A percentile compares a stretch with the other conserved stretches of the same genome.
Conservation (phyloP, 176 grass and related monocot species). For the Alopecurus myosuroides region DNA sequence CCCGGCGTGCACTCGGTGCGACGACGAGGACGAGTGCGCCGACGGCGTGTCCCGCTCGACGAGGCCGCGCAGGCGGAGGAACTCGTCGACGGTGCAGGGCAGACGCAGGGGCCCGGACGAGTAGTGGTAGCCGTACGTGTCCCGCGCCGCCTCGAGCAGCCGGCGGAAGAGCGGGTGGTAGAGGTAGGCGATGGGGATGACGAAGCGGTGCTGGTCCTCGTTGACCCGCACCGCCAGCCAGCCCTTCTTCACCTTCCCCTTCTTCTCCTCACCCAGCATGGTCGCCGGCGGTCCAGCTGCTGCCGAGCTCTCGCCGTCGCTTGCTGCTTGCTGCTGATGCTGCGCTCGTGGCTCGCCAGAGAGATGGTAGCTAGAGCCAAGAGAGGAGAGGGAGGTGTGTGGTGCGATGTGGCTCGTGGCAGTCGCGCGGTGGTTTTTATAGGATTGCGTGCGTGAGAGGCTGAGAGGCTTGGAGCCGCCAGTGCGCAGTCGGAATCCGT, state of each 20-base stretch:
- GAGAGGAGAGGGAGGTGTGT: not conserved
- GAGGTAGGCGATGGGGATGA: slow-evolving; percentile 93
- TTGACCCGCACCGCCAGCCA: too few relatives aligned
- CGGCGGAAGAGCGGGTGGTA: slow-evolving; percentile 67
- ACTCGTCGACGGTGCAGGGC: slow-evolving; percentile 80
- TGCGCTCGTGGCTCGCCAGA: not conserved
- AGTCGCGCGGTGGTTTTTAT: slow-evolving; percentile 15
- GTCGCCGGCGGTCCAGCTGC: too few relatives aligned
- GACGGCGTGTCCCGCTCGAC: slow-evolving; percentile 52
- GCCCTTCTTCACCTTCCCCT: too few relatives aligned
- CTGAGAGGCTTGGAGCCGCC: not conserved
- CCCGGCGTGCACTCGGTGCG: slow-evolving; percentile 25
- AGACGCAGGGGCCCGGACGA: slow-evolving; percentile 57
- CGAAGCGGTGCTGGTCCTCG: too few relatives aligned
- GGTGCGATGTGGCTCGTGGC: not conserved
- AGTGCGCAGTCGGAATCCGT: not conserved
- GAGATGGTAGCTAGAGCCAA: slow-evolving; percentile 11
- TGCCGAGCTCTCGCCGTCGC: too few relatives aligned
- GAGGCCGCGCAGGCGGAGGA: slow-evolving; percentile 63
- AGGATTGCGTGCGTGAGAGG: not conserved
- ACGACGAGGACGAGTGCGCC: not conserved
- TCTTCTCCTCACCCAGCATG: too few relatives aligned
- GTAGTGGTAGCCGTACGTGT: slow-evolving; percentile 79
- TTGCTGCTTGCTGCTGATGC: not conserved
- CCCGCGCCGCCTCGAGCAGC: slow-evolving; percentile 61